Base-by-base conservation (phyloP, 805 yeast genomes). In the Saturnispora mendoncae region DNA sequence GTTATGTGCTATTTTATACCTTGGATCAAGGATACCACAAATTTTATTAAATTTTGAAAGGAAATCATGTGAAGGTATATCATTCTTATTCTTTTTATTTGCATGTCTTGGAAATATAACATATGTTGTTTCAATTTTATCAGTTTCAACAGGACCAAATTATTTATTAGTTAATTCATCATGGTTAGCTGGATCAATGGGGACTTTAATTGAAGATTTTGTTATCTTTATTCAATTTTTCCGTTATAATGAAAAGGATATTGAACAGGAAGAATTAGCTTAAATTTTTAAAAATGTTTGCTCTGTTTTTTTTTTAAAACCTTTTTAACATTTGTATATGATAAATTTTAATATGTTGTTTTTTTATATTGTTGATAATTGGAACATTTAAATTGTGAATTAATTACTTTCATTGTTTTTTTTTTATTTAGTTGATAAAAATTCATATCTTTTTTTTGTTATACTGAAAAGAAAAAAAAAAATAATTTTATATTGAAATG, bases 21-120 rank as follows among this genome's bases (percentile, higher is more conserved):
- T 90, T 46, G 95, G 95, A 2, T 88, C 97, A 14, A 70, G 98
- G 52, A 63, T 92, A 23, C 98, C 98, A 1, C 98, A 92, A 64
- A 85, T 92, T 41, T 59, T 85, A 44, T 69, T 90, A 46, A 92
- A 92, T 62, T 85, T 71, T 56, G 70, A 80, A 58, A 73, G 97
- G 55, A 88, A 87, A 62, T 82, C 94, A 2, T 87, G 96, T 58
- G 97, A 92, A 47, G 97, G 97, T 19, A 84, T 90, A 37, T 85
- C 95, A 9, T 85, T 92, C 55, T 70, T 90, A 69, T 90, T 92
- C 62, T 90, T 90, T 64, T 65, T 92, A 18, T 90, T 92, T 69
- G 97, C 98, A 17, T 87, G 96, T 59, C 66, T 90, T 43, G 98
- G 98, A 36, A 92, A 90, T 58, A 67, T 84, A 55, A 85, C 96